Evolutionary conservation across 352 stramenopile species (phyloP), one percentile per base, ranked within the genome.

Genomic region (Phytophthora tubulina): DNA sequence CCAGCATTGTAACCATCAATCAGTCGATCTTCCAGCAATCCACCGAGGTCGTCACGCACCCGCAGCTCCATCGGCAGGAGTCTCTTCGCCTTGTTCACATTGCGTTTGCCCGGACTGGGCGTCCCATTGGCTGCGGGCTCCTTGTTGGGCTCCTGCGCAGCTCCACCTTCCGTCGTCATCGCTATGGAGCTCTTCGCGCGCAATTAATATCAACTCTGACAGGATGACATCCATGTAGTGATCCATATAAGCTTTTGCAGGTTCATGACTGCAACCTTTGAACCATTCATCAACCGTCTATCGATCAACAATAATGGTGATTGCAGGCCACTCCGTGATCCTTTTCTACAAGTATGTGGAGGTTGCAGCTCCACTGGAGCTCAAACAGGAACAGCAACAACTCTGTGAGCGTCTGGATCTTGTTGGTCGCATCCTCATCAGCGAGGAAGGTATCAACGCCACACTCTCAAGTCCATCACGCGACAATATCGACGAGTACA

Each of bases 401-500:
- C 55, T 93, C 10, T 91, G 84, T 51, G 63, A 74, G n/a, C 58
- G 72, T 21, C 71, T 94, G n/a, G 78, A 76, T 1, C 80, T 95
- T 27, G 72, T 87, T 31, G 88, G 88, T 8, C 82, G 88, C 66
- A 85, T 94, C 39, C 79, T 93, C 35, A 89, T 96, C 64, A 89
- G 81, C 56, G 76, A 87, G n/a, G 88, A 96, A 72, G 88, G 88
- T 63, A 90, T 96, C 72, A 96, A 96, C 73, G 88, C 87, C 45
- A 94, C 88, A 64, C 82, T 96, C 36, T 86, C 79, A 36, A 88
- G 84, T 54, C 41, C 81, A 14, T 77, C 61, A 17, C 67, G 73
- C 3, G 58, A 63, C 13, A 57, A 72, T 10, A 76, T 96, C 55
- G 82, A 92, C 57, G 76, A 86, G 73, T 96, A 96, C 70, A 86